Evolutionary conservation across 208 protist genomes (phyloP).

Genomic region (Trypanosoma rangeli): DNA sequence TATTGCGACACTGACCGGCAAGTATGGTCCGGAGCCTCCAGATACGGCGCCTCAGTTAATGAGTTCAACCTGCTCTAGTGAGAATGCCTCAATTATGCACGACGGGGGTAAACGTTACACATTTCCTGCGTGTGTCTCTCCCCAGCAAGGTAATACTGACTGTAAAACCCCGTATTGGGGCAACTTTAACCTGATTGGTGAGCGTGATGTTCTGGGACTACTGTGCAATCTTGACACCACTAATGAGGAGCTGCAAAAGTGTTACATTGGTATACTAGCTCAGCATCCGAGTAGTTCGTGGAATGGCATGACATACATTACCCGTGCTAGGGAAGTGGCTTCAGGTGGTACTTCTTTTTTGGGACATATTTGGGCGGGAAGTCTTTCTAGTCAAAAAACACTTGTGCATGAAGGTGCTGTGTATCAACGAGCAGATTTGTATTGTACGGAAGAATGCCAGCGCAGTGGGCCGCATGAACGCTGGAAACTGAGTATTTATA

Average conservation of each 20-base stretch:
- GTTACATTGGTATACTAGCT: constrained; percentile 65
- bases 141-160: constrained; percentile 71
- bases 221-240: constrained; percentile 52
- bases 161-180: constrained; percentile 82
- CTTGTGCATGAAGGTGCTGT: constrained; percentile 54
- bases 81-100: constrained; percentile 51
- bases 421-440: constrained; percentile 56
- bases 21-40: constrained; percentile 69
- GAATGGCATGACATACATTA: constrained; percentile 82
- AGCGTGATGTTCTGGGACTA: constrained; percentile 57
- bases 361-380: constrained; percentile 67
- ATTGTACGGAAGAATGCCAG: constrained; percentile 77
- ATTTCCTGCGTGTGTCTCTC: constrained; percentile 59
- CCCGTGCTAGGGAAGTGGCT: constrained; percentile 38
- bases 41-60: background rate
- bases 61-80: constrained; percentile 44
- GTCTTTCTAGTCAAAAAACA: constrained; percentile 46
- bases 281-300: constrained; percentile 58
- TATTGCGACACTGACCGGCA: constrained; percentile 68
- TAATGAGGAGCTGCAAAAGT: constrained; percentile 70
- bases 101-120: constrained; percentile 52
- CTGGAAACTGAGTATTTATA: constrained; percentile 68
- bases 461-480: constrained; percentile 44
- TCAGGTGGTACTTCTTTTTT: constrained; percentile 49
- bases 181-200: constrained; percentile 42